A percentile compares a stretch with the other conserved stretches of the same genome.
phyloP scores from a whole-genome alignment of 257 asterid genomes.

The Nicotiana knightiana region DNA sequence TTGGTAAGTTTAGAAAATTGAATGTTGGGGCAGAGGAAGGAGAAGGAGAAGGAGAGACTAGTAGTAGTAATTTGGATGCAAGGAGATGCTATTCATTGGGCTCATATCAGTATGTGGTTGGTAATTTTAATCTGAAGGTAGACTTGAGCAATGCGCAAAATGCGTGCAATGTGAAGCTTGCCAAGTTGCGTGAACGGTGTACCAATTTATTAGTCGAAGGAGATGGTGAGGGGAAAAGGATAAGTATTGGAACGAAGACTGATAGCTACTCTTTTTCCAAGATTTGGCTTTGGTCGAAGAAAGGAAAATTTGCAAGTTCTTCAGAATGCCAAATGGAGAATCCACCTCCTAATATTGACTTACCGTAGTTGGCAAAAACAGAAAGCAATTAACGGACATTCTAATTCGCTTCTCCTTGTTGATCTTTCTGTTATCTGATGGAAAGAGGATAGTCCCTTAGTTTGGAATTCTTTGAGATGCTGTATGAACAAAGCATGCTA shows the following conservation, averaged over 20 bases:
- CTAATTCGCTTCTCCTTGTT: neutral
- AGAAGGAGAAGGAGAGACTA: slow-evolving; percentile 57
- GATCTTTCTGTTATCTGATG: slow-evolving; percentile 18
- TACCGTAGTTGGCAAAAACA: slow-evolving; percentile 36
- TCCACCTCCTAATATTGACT: slow-evolving; percentile 26
- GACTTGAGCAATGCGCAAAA: slow-evolving; percentile 44
- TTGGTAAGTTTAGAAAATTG: slow-evolving; percentile 54
- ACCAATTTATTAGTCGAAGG: slow-evolving; percentile 18
- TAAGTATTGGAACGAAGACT: slow-evolving; percentile 66
- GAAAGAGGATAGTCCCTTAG: slow-evolving; percentile 3
- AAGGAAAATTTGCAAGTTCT: slow-evolving; percentile 64
- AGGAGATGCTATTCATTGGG: slow-evolving; percentile 94
- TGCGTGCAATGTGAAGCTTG: slow-evolving; percentile 16
- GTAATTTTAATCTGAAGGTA: slow-evolving; percentile 65
- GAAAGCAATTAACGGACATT: slow-evolving; percentile 33
- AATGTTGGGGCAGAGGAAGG: slow-evolving; percentile 28
- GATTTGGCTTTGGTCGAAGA: slow-evolving; percentile 95
- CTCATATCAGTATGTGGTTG: slow-evolving; percentile 85
- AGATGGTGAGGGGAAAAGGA: slow-evolving; percentile 62
- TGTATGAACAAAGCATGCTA: slow-evolving; percentile 15
- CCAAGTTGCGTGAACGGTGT: slow-evolving; percentile 23
- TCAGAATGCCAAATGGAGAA: slow-evolving; percentile 28
- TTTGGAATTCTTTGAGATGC: slow-evolving; percentile 11
- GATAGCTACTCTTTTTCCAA: slow-evolving; percentile 95
- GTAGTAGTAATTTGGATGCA: slow-evolving; percentile 82